Percentiles rank a stretch among this genome's conserved stretches.
phyloP scores from a whole-genome alignment of 441 rosid species.

The Euphorbia corollata region DNA sequence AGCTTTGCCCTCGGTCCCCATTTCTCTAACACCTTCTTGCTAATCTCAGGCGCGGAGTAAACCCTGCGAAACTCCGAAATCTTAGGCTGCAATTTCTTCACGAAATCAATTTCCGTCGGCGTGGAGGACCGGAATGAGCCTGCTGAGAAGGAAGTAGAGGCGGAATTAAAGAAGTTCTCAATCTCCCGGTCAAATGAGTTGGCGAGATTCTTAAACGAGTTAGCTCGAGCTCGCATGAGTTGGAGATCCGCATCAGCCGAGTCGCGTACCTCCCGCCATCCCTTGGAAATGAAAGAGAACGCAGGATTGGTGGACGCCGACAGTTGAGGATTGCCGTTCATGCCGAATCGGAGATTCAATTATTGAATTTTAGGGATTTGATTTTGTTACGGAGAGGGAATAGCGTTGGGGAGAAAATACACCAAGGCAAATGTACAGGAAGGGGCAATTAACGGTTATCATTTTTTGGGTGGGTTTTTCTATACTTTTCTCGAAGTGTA shows the following conservation, averaged over 20 bases:
- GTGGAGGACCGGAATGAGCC: constrained; percentile 34
- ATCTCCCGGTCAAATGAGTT: constrained; percentile 75
- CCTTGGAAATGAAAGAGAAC: constrained; percentile 66
- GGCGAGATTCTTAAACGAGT: constrained; percentile 73
- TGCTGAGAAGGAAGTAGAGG: constrained; percentile 52
- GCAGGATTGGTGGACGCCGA: constrained; percentile 55
- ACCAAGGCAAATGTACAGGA: not conserved
- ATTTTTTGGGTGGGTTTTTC: constrained; percentile 19
- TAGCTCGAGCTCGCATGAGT: constrained; percentile 71
- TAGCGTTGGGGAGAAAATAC: not conserved
- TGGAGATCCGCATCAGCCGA: constrained; percentile 90
- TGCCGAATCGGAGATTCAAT: constrained; percentile 21
- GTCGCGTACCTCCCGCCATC: constrained; percentile 84
- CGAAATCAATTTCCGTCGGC: constrained; percentile 60
- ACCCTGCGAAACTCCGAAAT: constrained; percentile 76
- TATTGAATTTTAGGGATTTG: not conserved
- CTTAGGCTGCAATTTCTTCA: constrained; percentile 85
- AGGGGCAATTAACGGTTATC: constrained; percentile 31
- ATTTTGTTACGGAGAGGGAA: constrained; percentile 2
- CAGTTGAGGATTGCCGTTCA: constrained; percentile 28
- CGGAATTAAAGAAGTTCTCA: constrained; percentile 69
- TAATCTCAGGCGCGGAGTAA: constrained; percentile 90
- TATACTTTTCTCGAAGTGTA: constrained; percentile 23
- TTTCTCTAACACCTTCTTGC: constrained; percentile 74
- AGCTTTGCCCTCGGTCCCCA: constrained; percentile 73